phyloP scores from a whole-genome alignment of 1,284 basidiomycete genomes.

The Leccinum angustisporum region DNA sequence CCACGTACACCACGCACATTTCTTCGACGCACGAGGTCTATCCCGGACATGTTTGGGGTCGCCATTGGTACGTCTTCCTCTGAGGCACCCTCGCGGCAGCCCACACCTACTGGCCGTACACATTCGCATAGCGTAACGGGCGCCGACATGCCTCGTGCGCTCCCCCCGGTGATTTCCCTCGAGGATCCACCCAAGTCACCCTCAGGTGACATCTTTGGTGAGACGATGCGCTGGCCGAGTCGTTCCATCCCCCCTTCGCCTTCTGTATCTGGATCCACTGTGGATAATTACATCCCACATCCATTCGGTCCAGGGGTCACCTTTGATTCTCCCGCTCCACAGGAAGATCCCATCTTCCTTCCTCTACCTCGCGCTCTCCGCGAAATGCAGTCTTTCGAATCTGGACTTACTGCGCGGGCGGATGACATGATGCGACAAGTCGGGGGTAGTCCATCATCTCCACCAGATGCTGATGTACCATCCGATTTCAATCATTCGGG shows the following conservation, averaged over 20 bases:
- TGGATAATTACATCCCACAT: conserved; percentile 37
- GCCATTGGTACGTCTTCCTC: conserved; percentile 25
- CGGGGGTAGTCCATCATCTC: conserved; percentile 14
- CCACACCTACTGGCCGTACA: conserved; percentile 49
- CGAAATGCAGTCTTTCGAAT: conserved; percentile 82
- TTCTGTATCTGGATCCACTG: conserved; percentile 30
- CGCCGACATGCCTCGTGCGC: conserved; percentile 54
- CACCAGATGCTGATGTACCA: background rate
- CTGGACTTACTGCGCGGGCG: conserved; percentile 66
- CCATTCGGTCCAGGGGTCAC: conserved; percentile 66
- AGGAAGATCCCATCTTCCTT: conserved; percentile 35
- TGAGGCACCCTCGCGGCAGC: conserved; percentile 25
- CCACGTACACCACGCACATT: conserved; percentile 27
- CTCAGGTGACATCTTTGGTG: conserved; percentile 60
- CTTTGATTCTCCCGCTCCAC: conserved; percentile 59
- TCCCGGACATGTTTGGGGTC: conserved; percentile 55
- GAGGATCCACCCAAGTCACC: conserved; percentile 18
- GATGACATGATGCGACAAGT: conserved; percentile 30
- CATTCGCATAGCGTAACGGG: conserved; percentile 79
- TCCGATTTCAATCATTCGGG: conserved; percentile 1
- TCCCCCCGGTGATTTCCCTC: conserved; percentile 16
- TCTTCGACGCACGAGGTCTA: conserved; percentile 66
- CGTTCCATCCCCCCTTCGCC: conserved; percentile 40
- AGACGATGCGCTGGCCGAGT: conserved; percentile 60
- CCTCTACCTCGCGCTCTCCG: conserved; percentile 55